Evolutionary conservation across 2,329 filamentous ascomycete species (phyloP).

Genomic region (Cytospora chrysosperma): DNA sequence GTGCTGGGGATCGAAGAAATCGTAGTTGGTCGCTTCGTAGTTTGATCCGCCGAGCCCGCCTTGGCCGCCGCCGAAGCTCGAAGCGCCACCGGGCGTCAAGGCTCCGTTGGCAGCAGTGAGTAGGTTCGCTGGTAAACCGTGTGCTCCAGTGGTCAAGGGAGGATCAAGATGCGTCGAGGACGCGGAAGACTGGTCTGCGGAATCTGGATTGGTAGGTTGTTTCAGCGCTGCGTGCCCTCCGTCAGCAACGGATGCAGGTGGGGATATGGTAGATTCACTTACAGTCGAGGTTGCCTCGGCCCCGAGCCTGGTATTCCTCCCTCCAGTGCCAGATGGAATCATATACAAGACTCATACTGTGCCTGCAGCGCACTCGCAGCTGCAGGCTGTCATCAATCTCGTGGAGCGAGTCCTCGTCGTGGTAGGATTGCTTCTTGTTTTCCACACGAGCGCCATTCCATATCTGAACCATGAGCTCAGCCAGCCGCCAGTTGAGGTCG

Average conservation of each 20-base stretch:
- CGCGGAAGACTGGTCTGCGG: conserved; percentile 69
- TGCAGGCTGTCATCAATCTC: conserved; percentile 70
- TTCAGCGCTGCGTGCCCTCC: conserved; percentile 61
- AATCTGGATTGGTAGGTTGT: conserved; percentile 83
- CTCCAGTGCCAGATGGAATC: conserved; percentile 86
- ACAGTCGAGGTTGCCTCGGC: conserved; percentile 70
- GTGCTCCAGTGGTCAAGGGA: conserved; percentile 54
- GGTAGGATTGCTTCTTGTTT: conserved; percentile 45
- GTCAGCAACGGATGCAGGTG: conserved; percentile 21
- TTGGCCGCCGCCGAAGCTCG: conserved; percentile 43
- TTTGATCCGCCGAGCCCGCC: conserved; percentile 51
- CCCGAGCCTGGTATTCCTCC: conserved; percentile 72
- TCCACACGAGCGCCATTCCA: conserved; percentile 70
- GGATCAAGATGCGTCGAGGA: conserved; percentile 64
- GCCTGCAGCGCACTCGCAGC: conserved; percentile 77
- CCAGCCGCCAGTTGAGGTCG: conserved; percentile 75
- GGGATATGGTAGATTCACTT: conserved; percentile 35
- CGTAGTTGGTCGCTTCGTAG: conserved; percentile 70
- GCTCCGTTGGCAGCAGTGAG: conserved; percentile 51
- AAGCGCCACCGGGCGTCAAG: conserved; percentile 51
- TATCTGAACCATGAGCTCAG: conserved; percentile 84
- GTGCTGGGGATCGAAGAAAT: conserved; percentile 88
- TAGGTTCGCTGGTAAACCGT: conserved; percentile 47
- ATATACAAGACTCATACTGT: conserved; percentile 83
- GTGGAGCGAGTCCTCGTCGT: conserved; percentile 49